Evolutionary conservation across 208 protist genomes (phyloP).

Genomic region (Acanthamoeba lenticulata): DNA sequence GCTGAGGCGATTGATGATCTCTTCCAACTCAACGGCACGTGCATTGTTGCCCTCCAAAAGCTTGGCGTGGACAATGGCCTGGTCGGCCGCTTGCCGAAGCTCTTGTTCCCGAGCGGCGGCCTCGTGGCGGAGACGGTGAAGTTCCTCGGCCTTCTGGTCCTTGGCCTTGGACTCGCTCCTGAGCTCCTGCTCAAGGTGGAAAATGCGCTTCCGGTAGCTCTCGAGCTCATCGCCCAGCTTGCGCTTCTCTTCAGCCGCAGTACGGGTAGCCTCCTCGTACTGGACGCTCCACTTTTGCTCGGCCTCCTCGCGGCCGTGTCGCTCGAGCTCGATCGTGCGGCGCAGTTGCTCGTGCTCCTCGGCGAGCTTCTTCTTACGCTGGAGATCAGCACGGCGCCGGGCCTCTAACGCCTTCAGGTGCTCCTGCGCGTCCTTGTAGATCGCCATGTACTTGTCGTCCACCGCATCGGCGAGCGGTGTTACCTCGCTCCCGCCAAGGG

Average conservation of each 20-base stretch:
- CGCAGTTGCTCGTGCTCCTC: slow-evolving; percentile 22
- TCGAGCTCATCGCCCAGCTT: neutral
- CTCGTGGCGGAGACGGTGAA: neutral
- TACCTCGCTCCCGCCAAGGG: too few relatives aligned
- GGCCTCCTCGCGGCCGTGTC: neutral
- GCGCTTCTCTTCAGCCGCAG: neutral
- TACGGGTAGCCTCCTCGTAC: neutral
- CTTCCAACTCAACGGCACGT: neutral
- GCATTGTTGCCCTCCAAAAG: neutral
- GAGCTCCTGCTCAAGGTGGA: slow-evolving; percentile 8
- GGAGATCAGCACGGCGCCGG: neutral
- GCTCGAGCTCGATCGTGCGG: slow-evolving; percentile 29
- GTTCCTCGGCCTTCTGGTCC: neutral
- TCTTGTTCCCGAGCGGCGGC: neutral
- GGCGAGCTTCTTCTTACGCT: slow-evolving; percentile 6
- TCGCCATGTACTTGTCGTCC: slow-evolving; percentile 28
- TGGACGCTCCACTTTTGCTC: neutral
- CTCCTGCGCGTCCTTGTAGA: neutral
- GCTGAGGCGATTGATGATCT: neutral
- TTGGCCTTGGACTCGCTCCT: neutral
- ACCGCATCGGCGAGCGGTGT: too few relatives aligned
- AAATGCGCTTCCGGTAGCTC: slow-evolving; percentile 37
- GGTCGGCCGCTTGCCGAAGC: neutral
- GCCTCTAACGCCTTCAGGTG: neutral
- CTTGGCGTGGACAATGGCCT: neutral